Base-by-base conservation (phyloP, 192 early-diverging fungal genomes). In the Phycomyces nitens region DNA sequence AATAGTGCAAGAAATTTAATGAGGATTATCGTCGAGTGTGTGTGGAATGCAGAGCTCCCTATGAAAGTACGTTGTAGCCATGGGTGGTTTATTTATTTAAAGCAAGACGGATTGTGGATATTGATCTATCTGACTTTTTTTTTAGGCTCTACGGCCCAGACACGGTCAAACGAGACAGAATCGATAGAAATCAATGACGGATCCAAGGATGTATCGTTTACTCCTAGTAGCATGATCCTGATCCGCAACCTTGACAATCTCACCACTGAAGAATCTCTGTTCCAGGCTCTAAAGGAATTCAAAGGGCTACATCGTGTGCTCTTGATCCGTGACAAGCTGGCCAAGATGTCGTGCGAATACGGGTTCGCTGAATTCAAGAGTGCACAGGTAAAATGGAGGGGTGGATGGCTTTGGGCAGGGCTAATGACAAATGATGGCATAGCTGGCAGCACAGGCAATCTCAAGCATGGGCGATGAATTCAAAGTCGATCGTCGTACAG, bases 341-440 rank as follows among this genome's bases (percentile, higher is more conserved):
- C 80, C 8, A 72, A 74, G 34, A 80, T 88, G 55, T 79, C 79
- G 24, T 83, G 77, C 66, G 86, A 87, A 3, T 89, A 84, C 65
- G 85, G 81, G 34, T 89, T 89, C 70, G 65, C 77, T 16, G 84
- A 87, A 59, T 87, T 75, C 56, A 16, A 63, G 7, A 72, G 84
- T 72, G 60, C 71, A 10, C 56, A 76, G 62, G 82, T 83, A 77
- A 11, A 53, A 42, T 42, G 41, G 41, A 14, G 41, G 41, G 14
- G 14, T 10, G 41, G 41, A 29, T 40, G 40, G 23, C 41, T 20
- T 18, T 44, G 15, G 58, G 40, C 24, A 43, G 22, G 27, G n/a
- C n/a, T n/a, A 23, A 49, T n/a, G 41, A 23, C 22, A 22, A 60
- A 43, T 22, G 27, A 42, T 27, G 21, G 47, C 23, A 27, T 63